Base-by-base conservation (phyloP, 192 early-diverging fungal species). In the Nowakowskiella sp. region DNA sequence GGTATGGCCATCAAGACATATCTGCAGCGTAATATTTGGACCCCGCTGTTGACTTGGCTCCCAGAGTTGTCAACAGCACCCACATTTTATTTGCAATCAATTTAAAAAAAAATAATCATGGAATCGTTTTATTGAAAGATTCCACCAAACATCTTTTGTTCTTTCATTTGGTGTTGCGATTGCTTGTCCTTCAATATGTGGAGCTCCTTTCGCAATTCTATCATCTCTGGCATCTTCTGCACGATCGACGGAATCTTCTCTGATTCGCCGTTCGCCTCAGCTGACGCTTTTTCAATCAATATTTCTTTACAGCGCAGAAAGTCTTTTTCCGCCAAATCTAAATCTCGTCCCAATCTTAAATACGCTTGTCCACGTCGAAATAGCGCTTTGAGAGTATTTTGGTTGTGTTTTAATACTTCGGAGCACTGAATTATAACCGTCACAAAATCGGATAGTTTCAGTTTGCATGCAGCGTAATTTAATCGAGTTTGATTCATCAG, bases 401-500 rank as follows among this genome's bases (percentile, higher is more conserved):
- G 58, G 23, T 73, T 71, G 21, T 50, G 16, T 13, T 66, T 68
- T 21, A 80, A 51, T 6, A 80, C 65, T 48, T 76, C 70, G 6
- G 68, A 53, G 51, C 71, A 73, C 42, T 76, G 73, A 1, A 45
- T 44, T 4, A 76, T 60, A 10, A 67, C 77, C 1, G 69, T 50
- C 8, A 47, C 31, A 34, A 51, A 63, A 21, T 80, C 71, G 13
- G 59, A 58, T n/a, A 72, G 64, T 44, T 76, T 76, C 13, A 80
- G 60, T 44, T 73, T 69, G 47, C 73, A 76, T 6, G 70, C 67
- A 1, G 73, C 77, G 46, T 72, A 72, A 55, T 80, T 80, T 23
- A 80, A 57, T 25, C 77, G 58, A 28, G 49, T 52, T 0, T 61
- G 32, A 19, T 61, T 48, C 49, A 70, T 63, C 10, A 61, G 53